These are phyloP conservation scores for Globisporangium canariense DNA, from an alignment of 352 stramenopile species.

Conservation along the genomic window DNA sequence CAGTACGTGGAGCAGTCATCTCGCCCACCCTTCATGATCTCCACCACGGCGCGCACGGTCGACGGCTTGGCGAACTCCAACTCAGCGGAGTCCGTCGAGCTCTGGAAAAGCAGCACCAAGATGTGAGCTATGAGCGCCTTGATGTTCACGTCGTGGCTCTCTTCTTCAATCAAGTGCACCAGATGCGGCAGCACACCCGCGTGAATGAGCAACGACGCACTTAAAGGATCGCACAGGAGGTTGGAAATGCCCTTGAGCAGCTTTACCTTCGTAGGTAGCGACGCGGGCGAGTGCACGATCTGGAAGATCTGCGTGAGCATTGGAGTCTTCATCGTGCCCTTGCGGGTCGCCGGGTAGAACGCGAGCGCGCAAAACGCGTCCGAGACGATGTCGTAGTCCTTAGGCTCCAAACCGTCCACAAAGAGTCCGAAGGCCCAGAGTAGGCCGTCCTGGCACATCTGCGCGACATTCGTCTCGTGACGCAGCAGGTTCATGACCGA, in stretches of 20 bases:
- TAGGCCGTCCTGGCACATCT: conserved; percentile 64
- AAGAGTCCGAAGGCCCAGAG: conserved; percentile 72
- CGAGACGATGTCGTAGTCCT: conserved; percentile 60
- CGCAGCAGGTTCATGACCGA: conserved; percentile 65
- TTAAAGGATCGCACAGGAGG: conserved; percentile 35
- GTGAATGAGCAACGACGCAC: conserved; percentile 25
- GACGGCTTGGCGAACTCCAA: conserved; percentile 29
- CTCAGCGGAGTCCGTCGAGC: conserved; percentile 22
- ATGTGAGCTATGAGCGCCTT: conserved; percentile 25
- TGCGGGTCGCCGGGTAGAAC: conserved; percentile 46
- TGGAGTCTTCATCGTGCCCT: conserved; percentile 37
- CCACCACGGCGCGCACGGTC: conserved; percentile 20
- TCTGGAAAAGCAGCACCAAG: conserved; percentile 31
- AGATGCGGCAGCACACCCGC: conserved; percentile 27
- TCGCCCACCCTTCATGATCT: conserved; percentile 19
- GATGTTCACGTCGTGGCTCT: conserved; percentile 16
- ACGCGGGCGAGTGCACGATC: conserved; percentile 23
- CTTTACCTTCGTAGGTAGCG: conserved; percentile 28
- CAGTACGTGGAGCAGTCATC: conserved; percentile 41
- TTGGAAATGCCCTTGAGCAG: conserved; percentile 52
- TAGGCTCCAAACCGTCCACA: conserved; percentile 41
- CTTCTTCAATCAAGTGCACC: conserved; percentile 24
- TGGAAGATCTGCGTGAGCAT: conserved; percentile 43
- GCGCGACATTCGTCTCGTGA: conserved; percentile 38
- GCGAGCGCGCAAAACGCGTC: conserved; percentile 65